Evolutionary conservation across 768 basidiomycete genomes (phyloP).

Genomic region (Macrolepiota dolichaula): DNA sequence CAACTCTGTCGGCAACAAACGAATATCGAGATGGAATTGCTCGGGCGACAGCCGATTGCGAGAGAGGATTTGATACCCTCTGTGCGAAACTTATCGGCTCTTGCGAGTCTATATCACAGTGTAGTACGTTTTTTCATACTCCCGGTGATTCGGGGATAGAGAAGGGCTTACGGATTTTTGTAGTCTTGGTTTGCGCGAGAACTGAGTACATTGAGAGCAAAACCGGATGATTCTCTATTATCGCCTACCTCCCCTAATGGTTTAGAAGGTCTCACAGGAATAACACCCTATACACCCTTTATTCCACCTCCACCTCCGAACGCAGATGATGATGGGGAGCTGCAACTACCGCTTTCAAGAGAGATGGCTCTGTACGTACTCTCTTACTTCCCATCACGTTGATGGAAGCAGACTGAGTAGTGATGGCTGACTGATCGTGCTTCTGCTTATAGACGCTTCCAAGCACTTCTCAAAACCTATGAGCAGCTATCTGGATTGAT

Average conservation of each 20-base stretch:
- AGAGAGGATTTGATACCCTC: conserved; percentile 70
- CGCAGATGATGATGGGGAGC: conserved; percentile 39
- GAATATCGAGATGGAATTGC: conserved; percentile 67
- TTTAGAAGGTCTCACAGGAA: conserved; percentile 48
- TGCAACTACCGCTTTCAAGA: conserved; percentile 73
- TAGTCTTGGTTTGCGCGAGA: conserved; percentile 86
- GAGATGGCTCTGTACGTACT: conserved; percentile 84
- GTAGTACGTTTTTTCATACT: conserved; percentile 52
- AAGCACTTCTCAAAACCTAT: conserved; percentile 87
- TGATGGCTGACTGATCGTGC: background rate
- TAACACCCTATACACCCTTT: conserved; percentile 44
- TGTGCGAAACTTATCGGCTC: conserved; percentile 63
- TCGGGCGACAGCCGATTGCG: conserved; percentile 50
- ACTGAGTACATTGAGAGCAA: conserved; percentile 62
- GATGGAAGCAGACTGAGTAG: no score
- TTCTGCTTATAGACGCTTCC: conserved; percentile 68
- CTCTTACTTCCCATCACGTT: conserved; percentile 8
- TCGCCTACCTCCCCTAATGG: conserved; percentile 50
- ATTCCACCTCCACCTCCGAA: conserved; percentile 37
- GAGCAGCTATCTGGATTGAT: conserved; percentile 86
- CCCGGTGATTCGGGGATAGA: background rate
- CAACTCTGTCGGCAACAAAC: conserved; percentile 76
- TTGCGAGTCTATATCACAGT: conserved; percentile 82
- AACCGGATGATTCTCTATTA: conserved; percentile 45
- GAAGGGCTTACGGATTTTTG: background rate